Evolutionary conservation across 2,329 filamentous ascomycete species (phyloP).

Genomic region (Corinectria fuckeliana): DNA sequence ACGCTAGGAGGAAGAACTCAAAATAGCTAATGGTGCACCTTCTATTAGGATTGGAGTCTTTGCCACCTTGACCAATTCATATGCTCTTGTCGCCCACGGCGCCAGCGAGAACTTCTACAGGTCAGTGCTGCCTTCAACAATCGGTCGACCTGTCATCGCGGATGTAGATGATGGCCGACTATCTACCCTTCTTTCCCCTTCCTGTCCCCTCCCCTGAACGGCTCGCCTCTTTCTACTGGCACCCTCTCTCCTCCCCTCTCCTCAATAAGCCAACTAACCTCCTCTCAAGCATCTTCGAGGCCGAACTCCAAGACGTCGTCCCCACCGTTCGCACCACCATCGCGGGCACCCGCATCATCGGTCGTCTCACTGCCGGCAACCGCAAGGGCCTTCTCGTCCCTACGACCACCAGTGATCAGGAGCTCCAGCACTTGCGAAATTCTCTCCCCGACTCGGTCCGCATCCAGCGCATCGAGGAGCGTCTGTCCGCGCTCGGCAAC

Average conservation of each 20-base stretch:
- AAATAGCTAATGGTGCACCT: conserved; percentile 13
- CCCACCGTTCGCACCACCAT: conserved; percentile 97
- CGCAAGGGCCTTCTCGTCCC: conserved; percentile 95
- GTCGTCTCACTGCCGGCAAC: conserved; percentile 94
- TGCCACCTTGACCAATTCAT: conserved; percentile 94
- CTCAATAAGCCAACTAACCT: conserved; percentile 1
- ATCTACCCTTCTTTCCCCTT: background rate
- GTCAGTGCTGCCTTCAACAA: conserved; percentile 46
- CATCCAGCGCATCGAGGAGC: conserved; percentile 97
- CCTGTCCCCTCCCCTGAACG: background rate
- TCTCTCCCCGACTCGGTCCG: conserved; percentile 89
- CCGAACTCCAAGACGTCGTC: conserved; percentile 95
- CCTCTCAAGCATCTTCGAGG: conserved; percentile 83
- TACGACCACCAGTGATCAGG: conserved; percentile 95
- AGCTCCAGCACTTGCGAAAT: conserved; percentile 96
- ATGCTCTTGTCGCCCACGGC: conserved; percentile 91
- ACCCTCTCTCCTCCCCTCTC: background rate
- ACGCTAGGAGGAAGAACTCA: background rate
- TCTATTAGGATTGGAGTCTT: conserved; percentile 89
- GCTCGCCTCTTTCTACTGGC: background rate
- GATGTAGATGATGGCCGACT: background rate
- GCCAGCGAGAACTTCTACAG: conserved; percentile 99
- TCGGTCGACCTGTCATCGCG: background rate
- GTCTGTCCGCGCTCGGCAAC: conserved; percentile 92
- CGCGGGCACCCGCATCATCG: conserved; percentile 94